Evolutionary conservation across 495 filamentous ascomycete genomes (phyloP), one percentile per base, ranked within the genome.

Genomic region (Xylaria sp.): DNA sequence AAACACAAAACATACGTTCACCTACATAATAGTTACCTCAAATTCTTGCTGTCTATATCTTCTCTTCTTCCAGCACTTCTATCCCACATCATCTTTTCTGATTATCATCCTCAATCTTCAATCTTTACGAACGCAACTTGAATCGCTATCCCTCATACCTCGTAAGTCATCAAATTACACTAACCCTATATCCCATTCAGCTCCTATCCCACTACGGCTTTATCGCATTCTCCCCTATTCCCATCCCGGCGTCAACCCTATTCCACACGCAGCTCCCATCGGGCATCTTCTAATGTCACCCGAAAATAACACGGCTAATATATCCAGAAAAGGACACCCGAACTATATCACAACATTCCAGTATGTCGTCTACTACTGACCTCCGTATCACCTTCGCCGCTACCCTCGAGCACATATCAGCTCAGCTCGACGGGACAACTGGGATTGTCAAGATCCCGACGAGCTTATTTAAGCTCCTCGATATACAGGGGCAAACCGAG

Each of bases 361-460:
- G n/a, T 5, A 64, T 64, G 61, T 46, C 61, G 61, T 64, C 41
- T 5, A 6, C 31, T 0, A 33, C 31, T 26, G 17, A 55, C 26
- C 12, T 24, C n/a, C 5, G 14, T 1, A 6, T 0, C 52, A 17
- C 9, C 26, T 5, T 37, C 11, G 31, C 31, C n/a, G n/a, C 19
- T n/a, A 1, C 17, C 33, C 15, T 35, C 17, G 31, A 59, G 33
- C 17, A 37, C 19, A 59, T 59, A 19, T 21, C 57, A 5, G 57
- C 15, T 26, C 61, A 64, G n/a, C 41, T 64, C 7, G 61, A 64
- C 40, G 61, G 61, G 12, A 64, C 40, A 17, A 64, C 61, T 14
- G 21, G 14, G 19, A 26, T 64, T 7, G 61, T 48, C 24, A 64
- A 64, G 14, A 46, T 64, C 17, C 41, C 61, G 17, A n/a, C 14